A percentile compares a stretch with the other conserved stretches of the same genome.
Evolutionary conservation across 495 filamentous ascomycete species (phyloP).

Genomic region (Xylaria sp.): DNA sequence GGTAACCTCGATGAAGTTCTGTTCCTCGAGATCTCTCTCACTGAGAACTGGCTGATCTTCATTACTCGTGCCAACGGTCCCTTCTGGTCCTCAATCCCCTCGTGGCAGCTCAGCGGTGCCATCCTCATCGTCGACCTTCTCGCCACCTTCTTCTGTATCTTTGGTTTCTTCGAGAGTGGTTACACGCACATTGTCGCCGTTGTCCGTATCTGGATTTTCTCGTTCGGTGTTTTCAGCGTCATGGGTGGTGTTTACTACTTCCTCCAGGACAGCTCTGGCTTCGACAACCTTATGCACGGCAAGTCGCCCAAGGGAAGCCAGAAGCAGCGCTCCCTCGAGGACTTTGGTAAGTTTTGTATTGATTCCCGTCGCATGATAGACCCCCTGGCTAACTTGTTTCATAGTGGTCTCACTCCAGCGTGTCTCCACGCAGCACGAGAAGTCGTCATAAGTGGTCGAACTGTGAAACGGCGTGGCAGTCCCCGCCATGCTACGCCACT

Average conservation of each 20-base stretch:
- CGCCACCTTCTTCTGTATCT: conserved; percentile 82
- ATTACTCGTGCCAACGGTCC: conserved; percentile 88
- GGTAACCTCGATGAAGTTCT: conserved; percentile 82
- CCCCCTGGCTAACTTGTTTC: conserved; percentile 43
- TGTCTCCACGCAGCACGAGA: conserved; percentile 84
- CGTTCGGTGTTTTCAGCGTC: conserved; percentile 82
- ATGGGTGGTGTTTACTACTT: conserved; percentile 72
- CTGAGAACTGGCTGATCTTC: conserved; percentile 97
- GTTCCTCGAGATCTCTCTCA: conserved; percentile 89
- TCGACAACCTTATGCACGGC: conserved; percentile 93
- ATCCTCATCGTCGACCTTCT: conserved; percentile 82
- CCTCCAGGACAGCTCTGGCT: conserved; percentile 74
- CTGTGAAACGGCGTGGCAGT: conserved; percentile 29
- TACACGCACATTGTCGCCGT: conserved; percentile 78
- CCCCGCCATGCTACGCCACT: conserved; percentile 24
- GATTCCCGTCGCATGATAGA: conserved; percentile 33
- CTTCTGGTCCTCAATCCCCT: conserved; percentile 85
- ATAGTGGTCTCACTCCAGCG: conserved; percentile 81
- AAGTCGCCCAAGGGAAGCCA: conserved; percentile 76
- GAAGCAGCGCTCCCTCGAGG: conserved; percentile 80
- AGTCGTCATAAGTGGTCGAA: conserved; percentile 62
- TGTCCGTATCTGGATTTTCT: conserved; percentile 88
- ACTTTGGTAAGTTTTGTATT: conserved; percentile 72
- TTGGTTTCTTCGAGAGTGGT: conserved; percentile 75
- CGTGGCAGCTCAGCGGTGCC: conserved; percentile 78